Evolutionary conservation across 2,329 filamentous ascomycete genomes (phyloP).

Genomic region (Xylaria sp.): DNA sequence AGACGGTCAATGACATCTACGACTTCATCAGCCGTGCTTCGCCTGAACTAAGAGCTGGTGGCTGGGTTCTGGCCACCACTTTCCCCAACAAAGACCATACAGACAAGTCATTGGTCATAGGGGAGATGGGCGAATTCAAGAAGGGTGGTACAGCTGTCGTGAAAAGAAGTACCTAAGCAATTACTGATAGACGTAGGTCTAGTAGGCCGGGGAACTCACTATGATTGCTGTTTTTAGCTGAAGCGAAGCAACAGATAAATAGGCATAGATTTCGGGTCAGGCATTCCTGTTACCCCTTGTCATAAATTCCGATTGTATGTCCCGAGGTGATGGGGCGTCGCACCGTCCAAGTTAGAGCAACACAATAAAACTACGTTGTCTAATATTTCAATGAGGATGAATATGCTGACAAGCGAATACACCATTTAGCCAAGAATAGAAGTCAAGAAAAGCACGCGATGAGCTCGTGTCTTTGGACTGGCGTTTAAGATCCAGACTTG

Average conservation of each 20-base stretch:
- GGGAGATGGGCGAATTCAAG: slow-evolving; percentile 73
- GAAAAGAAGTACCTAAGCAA: slow-evolving; percentile 56
- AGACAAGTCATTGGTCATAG: slow-evolving; percentile 69
- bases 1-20: slow-evolving; percentile 83
- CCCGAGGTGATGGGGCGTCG: background rate
- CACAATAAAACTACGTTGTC: background rate
- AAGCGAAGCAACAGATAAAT: slow-evolving; percentile 19
- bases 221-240: background rate
- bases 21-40: slow-evolving; percentile 76
- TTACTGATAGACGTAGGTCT: slow-evolving; percentile 9
- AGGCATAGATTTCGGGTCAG: slow-evolving; percentile 28
- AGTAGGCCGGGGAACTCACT: background rate
- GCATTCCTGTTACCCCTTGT: slow-evolving; percentile 1
- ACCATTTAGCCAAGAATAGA: background rate
- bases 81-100: slow-evolving; percentile 85
- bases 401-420: background rate
- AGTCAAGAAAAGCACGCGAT: background rate
- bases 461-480: background rate
- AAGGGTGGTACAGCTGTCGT: slow-evolving; percentile 73
- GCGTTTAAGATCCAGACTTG: background rate
- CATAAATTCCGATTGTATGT: background rate
- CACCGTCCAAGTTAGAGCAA: background rate
- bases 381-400: background rate
- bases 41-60: slow-evolving; percentile 64
- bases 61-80: slow-evolving; percentile 82